These are phyloP conservation scores for Penicillium sp. DNA, from an alignment of 2,329 filamentous ascomycete species.

Conservation along the genomic window DNA sequence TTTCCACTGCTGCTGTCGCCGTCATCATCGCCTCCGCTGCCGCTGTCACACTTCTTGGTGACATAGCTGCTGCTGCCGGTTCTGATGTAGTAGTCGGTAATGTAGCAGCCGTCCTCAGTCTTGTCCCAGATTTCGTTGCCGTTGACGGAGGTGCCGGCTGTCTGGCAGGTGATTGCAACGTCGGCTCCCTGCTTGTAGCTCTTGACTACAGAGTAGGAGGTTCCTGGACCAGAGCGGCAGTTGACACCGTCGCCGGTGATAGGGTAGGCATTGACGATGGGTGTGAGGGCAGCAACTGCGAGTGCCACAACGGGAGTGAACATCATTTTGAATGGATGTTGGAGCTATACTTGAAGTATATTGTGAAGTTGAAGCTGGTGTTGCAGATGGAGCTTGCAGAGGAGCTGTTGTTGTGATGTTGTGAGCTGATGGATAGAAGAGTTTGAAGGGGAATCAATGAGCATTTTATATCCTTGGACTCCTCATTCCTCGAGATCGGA, in stretches of 20 bases:
- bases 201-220: constrained; percentile 12
- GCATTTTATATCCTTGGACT: background rate
- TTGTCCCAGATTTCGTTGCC: constrained; percentile 17
- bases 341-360: background rate
- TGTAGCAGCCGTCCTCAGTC: constrained; percentile 16
- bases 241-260: constrained; percentile 11
- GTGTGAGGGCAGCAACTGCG: background rate
- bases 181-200: constrained; percentile 10
- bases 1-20: constrained; percentile 3
- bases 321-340: constrained; percentile 3
- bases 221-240: constrained; percentile 17
- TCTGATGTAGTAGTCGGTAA: constrained; percentile 17
- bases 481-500: background rate
- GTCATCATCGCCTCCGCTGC: background rate
- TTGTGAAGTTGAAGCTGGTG: background rate
- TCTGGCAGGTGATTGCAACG: constrained; percentile 12
- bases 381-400: background rate
- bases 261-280: constrained; percentile 11
- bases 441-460: background rate
- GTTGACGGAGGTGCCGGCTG: constrained; percentile 5
- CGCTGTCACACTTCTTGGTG: constrained; percentile 9
- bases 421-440: background rate
- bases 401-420: background rate
- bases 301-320: constrained; percentile 6
- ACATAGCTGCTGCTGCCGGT: constrained; percentile 13